Evolutionary conservation across 768 basidiomycete species (phyloP).

Genomic region (Dacryopinax spathularia): DNA sequence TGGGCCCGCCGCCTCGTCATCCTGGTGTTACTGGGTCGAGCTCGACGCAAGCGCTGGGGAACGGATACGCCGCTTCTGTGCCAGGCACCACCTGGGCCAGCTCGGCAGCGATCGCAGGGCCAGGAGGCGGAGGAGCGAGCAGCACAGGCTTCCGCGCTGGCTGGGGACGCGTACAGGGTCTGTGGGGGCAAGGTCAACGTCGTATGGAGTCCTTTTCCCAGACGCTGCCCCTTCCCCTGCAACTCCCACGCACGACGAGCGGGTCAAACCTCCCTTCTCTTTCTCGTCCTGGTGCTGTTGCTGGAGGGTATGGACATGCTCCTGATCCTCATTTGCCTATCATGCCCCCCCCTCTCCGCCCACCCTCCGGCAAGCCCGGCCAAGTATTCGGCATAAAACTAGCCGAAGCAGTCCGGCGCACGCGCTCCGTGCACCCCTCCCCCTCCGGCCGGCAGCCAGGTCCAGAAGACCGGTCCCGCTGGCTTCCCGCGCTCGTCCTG

Average conservation of each 20-base stretch:
- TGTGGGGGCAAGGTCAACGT: not conserved
- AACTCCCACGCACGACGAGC: not conserved
- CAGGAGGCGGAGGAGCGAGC: not conserved
- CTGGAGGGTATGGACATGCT: not conserved
- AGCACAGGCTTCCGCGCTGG: not conserved
- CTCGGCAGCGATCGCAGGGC: too few species aligned
- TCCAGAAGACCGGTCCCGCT: conserved; percentile 6
- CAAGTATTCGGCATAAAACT: conserved; percentile 7
- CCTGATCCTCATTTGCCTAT: not conserved
- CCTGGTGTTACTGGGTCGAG: too few species aligned
- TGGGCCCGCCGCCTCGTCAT: too few species aligned
- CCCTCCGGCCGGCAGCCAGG: conserved; percentile 22
- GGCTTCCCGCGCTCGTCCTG: conserved; percentile 59
- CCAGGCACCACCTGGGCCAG: too few species aligned
- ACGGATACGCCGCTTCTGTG: too few species aligned
- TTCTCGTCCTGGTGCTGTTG: not conserved
- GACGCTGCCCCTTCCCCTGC: not conserved
- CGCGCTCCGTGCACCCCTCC: not conserved
- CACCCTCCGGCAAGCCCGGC: conserved; percentile 6
- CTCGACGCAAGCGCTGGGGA: too few species aligned
- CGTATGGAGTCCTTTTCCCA: not conserved
- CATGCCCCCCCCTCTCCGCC: conserved; percentile 9
- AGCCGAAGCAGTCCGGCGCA: conserved; percentile 26
- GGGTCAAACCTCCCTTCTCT: not conserved
- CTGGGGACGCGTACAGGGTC: not conserved